Evolutionary conservation across 1,139 yeast species (phyloP).

Genomic region (Pichia sp.): DNA sequence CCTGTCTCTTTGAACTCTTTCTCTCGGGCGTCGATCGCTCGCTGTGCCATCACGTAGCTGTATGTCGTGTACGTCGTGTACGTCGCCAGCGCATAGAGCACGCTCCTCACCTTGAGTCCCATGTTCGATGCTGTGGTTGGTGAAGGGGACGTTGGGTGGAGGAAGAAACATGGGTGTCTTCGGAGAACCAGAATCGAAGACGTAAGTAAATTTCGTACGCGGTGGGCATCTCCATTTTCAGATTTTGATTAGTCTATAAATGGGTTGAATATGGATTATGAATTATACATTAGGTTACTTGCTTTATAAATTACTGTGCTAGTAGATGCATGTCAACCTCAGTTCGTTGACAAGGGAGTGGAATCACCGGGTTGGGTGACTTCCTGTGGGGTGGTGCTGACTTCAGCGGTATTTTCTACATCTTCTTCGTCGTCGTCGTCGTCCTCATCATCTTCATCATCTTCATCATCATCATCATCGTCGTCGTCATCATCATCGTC

Average conservation of each 20-base stretch:
- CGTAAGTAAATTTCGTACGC: neutral
- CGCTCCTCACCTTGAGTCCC: conserved; percentile 13
- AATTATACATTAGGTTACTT: no score
- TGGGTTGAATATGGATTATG: no score
- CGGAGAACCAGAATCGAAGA: no score
- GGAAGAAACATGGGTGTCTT: no score
- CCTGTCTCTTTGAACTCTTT: conserved; percentile 9
- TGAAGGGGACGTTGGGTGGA: no score
- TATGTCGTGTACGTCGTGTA: conserved; percentile 53
- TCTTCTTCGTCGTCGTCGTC: conserved; percentile 5
- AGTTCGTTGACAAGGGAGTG: no score
- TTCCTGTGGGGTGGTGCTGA: no score
- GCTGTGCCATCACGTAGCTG: conserved; percentile 57
- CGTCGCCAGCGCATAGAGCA: conserved; percentile 49
- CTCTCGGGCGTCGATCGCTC: conserved; percentile 54
- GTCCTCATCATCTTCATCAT: conserved; percentile 8
- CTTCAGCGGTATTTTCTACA: neutral
- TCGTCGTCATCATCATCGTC: conserved; percentile 11
- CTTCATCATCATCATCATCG: conserved; percentile 11
- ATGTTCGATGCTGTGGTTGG: no score
- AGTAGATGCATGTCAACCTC: neutral
- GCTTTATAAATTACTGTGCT: conserved; percentile 2
- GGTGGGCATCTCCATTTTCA: no score
- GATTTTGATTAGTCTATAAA: no score
- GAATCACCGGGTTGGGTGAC: no score